These are phyloP conservation scores for Phyllachora maydis DNA, from an alignment of 2,329 filamentous ascomycete genomes.

Conservation along the genomic window DNA sequence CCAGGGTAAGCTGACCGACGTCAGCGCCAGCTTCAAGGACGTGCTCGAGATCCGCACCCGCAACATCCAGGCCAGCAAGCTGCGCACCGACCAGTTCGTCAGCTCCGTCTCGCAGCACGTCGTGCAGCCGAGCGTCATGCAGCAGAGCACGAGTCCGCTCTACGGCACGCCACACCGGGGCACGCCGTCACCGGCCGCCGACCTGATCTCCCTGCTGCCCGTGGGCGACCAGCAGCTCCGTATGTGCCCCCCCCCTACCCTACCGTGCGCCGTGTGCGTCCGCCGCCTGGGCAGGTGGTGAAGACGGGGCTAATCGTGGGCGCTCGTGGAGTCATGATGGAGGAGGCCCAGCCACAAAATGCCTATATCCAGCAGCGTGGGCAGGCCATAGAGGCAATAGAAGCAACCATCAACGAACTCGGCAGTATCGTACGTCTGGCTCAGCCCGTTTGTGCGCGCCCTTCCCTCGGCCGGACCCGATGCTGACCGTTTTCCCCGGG, in stretches of 20 bases:
- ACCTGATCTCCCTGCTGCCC: constrained; percentile 70
- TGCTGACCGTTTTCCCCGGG: constrained; percentile 6
- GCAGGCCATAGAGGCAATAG: constrained; percentile 91
- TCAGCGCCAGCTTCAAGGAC: constrained; percentile 91
- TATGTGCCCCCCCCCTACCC: too few species aligned
- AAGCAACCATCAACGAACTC: constrained; percentile 82
- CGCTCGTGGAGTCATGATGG: too few species aligned
- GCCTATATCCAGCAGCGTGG: constrained; percentile 83
- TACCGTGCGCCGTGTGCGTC: too few species aligned
- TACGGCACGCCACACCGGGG: constrained; percentile 60
- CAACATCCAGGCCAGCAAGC: constrained; percentile 88
- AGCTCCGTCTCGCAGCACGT: constrained; percentile 68
- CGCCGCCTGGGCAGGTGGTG: too few species aligned
- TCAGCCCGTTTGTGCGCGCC: neutral
- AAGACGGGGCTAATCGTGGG: too few species aligned
- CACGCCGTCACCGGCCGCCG: constrained; percentile 44
- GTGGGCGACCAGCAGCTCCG: constrained; percentile 64
- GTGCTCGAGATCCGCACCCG: constrained; percentile 90
- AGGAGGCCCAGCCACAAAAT: constrained; percentile 72
- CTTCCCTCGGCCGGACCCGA: neutral
- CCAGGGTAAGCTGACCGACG: constrained; percentile 79
- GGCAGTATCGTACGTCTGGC: constrained; percentile 23
- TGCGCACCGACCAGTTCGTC: constrained; percentile 90
- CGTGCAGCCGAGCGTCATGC: constrained; percentile 32
- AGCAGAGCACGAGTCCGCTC: constrained; percentile 64